These are phyloP conservation scores for Hemisphaericaspora nanyangensis DNA, from an alignment of 805 yeast species.

Conservation along the genomic window DNA sequence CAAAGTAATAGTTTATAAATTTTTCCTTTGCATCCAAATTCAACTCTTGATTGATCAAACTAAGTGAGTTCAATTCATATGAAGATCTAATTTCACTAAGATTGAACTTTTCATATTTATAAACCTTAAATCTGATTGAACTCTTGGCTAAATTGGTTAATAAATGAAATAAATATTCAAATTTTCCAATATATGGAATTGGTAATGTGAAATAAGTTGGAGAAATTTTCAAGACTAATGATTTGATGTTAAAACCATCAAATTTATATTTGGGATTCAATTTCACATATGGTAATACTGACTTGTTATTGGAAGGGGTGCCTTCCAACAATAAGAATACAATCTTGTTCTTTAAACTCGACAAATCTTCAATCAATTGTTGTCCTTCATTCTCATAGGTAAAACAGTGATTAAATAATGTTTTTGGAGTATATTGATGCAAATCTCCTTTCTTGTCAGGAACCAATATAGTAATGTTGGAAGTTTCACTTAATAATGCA, in stretches of 20 bases:
- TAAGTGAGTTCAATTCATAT: constrained; percentile 32
- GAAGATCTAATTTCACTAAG: constrained; percentile 17
- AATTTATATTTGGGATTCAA: constrained; percentile 16
- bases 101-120: constrained; percentile 11
- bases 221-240: constrained; percentile 33
- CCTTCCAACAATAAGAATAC: constrained; percentile 72
- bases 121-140: constrained; percentile 24
- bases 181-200: constrained; percentile 23
- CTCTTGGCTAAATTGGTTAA: constrained; percentile 20
- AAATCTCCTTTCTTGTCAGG: constrained; percentile 37
- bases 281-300: constrained; percentile 55
- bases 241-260: constrained; percentile 23
- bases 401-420: constrained; percentile 24
- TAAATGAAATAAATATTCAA: constrained; percentile 19
- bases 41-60: constrained; percentile 25
- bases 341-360: constrained; percentile 31
- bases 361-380: constrained; percentile 16
- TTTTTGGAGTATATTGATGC: constrained; percentile 20
- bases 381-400: constrained; percentile 9
- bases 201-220: constrained; percentile 38
- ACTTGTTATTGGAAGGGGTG: constrained; percentile 79
- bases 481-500: constrained; percentile 3
- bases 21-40: constrained; percentile 24
- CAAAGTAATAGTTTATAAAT: constrained; percentile 22
- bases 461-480: constrained; percentile 31